Base-by-base conservation (phyloP, 2,329 filamentous ascomycete genomes). In the Aquanectria penicillioides region DNA sequence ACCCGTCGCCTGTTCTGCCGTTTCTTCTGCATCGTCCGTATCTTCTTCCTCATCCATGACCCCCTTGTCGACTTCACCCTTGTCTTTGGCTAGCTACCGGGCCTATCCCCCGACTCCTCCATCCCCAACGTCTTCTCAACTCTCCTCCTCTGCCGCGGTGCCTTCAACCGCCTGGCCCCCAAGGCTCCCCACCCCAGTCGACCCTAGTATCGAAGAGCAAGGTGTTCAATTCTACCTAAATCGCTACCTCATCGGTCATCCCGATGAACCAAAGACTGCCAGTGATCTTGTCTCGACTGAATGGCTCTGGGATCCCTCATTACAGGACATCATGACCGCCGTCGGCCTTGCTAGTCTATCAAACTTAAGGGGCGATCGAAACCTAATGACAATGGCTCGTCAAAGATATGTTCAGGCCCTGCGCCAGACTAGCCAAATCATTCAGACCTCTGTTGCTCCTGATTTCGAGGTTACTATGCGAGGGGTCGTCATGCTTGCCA, bases 281-380 rank as follows among this genome's bases (percentile, higher is more conserved):
- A 66, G 74, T 6, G 76, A 81, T 15, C 69, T 83, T 4, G 72
- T 71, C 7, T 66, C 69, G 57, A 60, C 74, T 49, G 57, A 65
- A 56, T 76, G 77, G 77, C 58, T 80, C 36, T 74, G 77, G 70
- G 66, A 75, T 10, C 74, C 75, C 3, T 72, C 75, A 11, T 72
- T 81, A 7, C 78, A 77, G 23, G 79, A 82, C 28, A 79, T 84
- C 40, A 84, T 88, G 74, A 73, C 81, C 8, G 85, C 86, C 12
- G 79, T 88, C 15, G 86, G 86, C 2, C 77, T 87, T 43, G 85
- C 86, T 0, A 84, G 83, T 58, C 69, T 89, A 57, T 82, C 83
- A 4, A 87, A 87, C 54, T 71, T 86, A 15, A 78, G 75, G 23
- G 78, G 78, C 17, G 79, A 85, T 40, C 71, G 73, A 15, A 74